Percentiles rank a stretch among this genome's conserved stretches.
Evolutionary conservation across 805 yeast species (phyloP).

Genomic region (Ogataea ramenticola): DNA sequence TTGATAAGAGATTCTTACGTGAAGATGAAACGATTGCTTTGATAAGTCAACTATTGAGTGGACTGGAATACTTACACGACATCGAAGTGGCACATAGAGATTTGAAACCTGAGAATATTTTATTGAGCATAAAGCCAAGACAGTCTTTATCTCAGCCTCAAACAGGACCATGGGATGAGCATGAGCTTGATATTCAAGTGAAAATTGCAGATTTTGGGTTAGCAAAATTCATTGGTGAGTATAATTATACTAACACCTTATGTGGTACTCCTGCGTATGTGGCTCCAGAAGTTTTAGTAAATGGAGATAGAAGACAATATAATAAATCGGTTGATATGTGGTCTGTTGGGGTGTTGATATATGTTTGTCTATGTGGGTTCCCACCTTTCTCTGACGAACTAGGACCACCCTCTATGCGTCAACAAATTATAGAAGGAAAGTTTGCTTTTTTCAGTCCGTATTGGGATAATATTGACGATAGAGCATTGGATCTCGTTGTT

Average conservation of each 20-base stretch:
- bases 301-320: conserved; percentile 46
- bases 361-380: conserved; percentile 76
- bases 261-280: conserved; percentile 89
- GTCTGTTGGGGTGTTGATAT: conserved; percentile 74
- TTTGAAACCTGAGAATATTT: conserved; percentile 85
- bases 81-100: conserved; percentile 93
- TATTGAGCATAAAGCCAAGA: conserved; percentile 43
- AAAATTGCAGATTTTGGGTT: conserved; percentile 82
- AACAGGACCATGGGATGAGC: conserved; percentile 49
- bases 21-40: conserved; percentile 58
- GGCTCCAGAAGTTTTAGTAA: conserved; percentile 67
- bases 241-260: conserved; percentile 65
- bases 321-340: conserved; percentile 72
- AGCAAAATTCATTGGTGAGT: conserved; percentile 62
- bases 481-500: conserved; percentile 58
- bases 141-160: conserved; percentile 4
- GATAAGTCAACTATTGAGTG: conserved; percentile 45
- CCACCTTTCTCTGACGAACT: conserved; percentile 81
- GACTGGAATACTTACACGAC: conserved; percentile 80
- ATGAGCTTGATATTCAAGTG: conserved; percentile 55
- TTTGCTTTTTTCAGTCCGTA: conserved; percentile 74
- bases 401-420: conserved; percentile 73
- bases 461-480: conserved; percentile 67
- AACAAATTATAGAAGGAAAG: conserved; percentile 60
- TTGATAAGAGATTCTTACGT: conserved; percentile 52